Percentiles rank a stretch among this genome's conserved stretches.
These are phyloP conservation scores for Rhizopogon vinicolor DNA, from an alignment of 768 basidiomycete species.

Conservation along the genomic window DNA sequence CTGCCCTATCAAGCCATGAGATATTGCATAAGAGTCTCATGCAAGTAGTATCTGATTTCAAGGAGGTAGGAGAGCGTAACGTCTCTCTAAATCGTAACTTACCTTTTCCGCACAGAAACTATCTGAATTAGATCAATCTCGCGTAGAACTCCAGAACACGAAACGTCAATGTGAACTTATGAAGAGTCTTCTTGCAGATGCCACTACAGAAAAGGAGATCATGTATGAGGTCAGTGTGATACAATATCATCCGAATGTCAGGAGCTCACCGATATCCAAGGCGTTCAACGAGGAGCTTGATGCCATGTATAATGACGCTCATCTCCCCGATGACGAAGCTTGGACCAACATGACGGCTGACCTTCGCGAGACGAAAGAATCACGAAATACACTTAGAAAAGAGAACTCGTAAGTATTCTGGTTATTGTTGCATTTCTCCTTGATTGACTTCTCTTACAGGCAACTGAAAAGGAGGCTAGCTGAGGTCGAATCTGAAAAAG, in stretches of 20 bases:
- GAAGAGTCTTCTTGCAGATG: conserved; percentile 71
- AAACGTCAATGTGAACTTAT: conserved; percentile 77
- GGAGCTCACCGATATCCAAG: conserved; percentile 33
- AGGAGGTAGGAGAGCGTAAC: conserved; percentile 42
- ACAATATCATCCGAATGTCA: not conserved
- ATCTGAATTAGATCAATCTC: conserved; percentile 56
- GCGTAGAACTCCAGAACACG: conserved; percentile 61
- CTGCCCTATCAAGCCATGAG: conserved; percentile 51
- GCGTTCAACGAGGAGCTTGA: conserved; percentile 95
- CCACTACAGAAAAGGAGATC: conserved; percentile 84
- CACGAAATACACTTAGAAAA: conserved; percentile 63
- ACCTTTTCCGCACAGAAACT: conserved; percentile 40
- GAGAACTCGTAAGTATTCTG: conserved; percentile 70
- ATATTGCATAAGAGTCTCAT: conserved; percentile 47
- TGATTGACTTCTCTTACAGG: conserved; percentile 30
- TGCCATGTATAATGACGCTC: conserved; percentile 81
- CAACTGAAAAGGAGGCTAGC: conserved; percentile 65
- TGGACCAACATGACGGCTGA: conserved; percentile 76
- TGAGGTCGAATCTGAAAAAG: conserved; percentile 69
- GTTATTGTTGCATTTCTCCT: not conserved
- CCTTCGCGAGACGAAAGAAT: conserved; percentile 68
- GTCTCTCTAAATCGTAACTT: not conserved
- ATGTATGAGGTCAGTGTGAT: conserved; percentile 76
- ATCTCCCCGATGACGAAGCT: conserved; percentile 79
- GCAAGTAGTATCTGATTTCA: conserved; percentile 45